phyloP scores from a whole-genome alignment of 2,329 filamentous ascomycete species.

The Fusarium robinianum region DNA sequence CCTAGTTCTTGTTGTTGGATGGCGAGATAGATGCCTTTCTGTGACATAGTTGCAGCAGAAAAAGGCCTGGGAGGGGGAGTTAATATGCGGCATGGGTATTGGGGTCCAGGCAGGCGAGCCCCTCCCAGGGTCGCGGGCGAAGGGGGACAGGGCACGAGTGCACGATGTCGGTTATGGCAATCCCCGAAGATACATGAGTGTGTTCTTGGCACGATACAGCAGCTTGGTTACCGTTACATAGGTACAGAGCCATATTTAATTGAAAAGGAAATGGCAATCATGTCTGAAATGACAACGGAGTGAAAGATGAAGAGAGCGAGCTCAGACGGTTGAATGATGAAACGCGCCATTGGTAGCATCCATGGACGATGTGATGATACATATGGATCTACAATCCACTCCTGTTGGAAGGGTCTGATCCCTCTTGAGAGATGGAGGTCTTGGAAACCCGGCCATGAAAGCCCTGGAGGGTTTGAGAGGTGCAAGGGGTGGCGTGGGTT shows the following conservation, averaged over 20 bases:
- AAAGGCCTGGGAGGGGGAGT: neutral
- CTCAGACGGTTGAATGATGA: slow-evolving; percentile 10
- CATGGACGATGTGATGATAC: no score
- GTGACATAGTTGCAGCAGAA: neutral
- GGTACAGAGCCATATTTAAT: slow-evolving; percentile 29
- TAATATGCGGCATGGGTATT: slow-evolving; percentile 7
- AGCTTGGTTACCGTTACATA: neutral
- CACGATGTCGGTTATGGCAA: neutral
- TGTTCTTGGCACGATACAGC: slow-evolving; percentile 26
- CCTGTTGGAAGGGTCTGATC: no score
- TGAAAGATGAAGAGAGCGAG: slow-evolving; percentile 1
- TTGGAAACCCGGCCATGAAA: no score
- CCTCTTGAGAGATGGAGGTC: no score
- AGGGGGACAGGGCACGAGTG: neutral
- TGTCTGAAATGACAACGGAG: slow-evolving; percentile 16
- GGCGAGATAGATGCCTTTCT: slow-evolving; percentile 6
- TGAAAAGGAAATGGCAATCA: slow-evolving; percentile 25
- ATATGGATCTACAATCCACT: no score
- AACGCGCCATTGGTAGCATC: slow-evolving; percentile 4
- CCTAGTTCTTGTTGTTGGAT: slow-evolving; percentile 12
- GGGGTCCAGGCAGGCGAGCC: slow-evolving; percentile 2
- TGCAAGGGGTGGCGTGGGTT: no score
- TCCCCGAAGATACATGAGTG: neutral
- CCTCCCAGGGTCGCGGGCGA: slow-evolving; percentile 3
- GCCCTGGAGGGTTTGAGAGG: no score